phyloP scores from a whole-genome alignment of 176 grass and related monocot species.

The Coix lacrymajobi region DNA sequence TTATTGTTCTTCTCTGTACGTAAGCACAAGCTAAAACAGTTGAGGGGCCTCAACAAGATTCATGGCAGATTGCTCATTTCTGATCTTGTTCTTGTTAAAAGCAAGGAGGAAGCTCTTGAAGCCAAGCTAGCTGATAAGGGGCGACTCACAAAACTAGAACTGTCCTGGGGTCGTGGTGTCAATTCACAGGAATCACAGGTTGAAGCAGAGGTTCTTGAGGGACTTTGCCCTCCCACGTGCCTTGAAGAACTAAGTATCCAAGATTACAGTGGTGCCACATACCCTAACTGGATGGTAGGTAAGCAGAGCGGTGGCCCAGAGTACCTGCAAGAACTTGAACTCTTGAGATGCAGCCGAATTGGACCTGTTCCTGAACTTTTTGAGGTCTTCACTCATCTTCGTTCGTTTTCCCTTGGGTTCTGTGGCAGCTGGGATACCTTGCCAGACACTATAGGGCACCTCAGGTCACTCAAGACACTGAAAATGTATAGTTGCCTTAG shows the following conservation, averaged over 20 bases:
- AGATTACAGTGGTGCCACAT: no score
- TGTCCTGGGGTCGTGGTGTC: no score
- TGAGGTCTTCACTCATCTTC: no score
- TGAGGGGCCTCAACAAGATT: no score
- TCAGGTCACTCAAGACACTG: not conserved
- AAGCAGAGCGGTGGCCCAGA: no score
- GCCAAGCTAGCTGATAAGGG: not conserved
- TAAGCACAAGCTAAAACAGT: no score
- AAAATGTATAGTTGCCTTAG: not conserved
- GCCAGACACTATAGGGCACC: not conserved
- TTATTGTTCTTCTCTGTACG: not conserved
- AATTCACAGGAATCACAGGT: no score
- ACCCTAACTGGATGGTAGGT: no score
- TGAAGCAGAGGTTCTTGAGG: not conserved
- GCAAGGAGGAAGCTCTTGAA: not conserved
- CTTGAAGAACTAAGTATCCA: not conserved
- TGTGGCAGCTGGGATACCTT: not conserved
- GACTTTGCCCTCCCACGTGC: not conserved
- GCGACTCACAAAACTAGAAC: not conserved
- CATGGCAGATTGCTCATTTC: no score
- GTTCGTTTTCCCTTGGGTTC: no score
- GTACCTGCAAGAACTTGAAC: no score
- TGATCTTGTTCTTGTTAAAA: not conserved
- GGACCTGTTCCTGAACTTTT: not conserved
- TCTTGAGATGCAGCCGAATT: not conserved